A percentile compares a stretch with the other conserved stretches of the same genome.
phyloP scores from a whole-genome alignment of 805 yeast species.

The Kodamaea nitidulidarum region DNA sequence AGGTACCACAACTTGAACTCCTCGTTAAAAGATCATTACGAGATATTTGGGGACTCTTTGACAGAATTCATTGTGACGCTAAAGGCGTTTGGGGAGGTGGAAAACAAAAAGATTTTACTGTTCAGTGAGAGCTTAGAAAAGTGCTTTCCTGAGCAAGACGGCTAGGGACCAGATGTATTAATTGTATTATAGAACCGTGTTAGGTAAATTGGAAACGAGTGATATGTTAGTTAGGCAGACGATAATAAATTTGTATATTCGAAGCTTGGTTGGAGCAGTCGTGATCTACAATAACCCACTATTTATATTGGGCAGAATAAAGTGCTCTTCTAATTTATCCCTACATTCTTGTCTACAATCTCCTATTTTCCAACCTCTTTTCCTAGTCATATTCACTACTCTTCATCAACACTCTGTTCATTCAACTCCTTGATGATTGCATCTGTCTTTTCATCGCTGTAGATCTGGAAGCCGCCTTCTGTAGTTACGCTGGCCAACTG shows the following conservation, averaged over 20 bases:
- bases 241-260: too few relatives aligned
- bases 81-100: constrained; percentile 46
- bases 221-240: not conserved
- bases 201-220: too few relatives aligned
- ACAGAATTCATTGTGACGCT: constrained; percentile 45
- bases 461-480: constrained; percentile 80
- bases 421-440: constrained; percentile 74
- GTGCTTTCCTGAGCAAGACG: constrained; percentile 25
- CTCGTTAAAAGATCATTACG: constrained; percentile 40
- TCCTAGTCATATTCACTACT: not conserved
- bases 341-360: not conserved
- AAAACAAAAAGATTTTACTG: constrained; percentile 41
- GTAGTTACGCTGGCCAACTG: constrained; percentile 91
- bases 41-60: constrained; percentile 42
- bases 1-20: constrained; percentile 40
- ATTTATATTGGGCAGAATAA: not conserved
- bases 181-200: too few relatives aligned
- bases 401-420: constrained; percentile 53
- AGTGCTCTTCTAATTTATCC: not conserved
- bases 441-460: constrained; percentile 77
- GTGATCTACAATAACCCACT: too few relatives aligned
- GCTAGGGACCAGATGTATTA: too few relatives aligned
- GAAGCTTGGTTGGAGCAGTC: too few relatives aligned
- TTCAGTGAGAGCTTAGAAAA: constrained; percentile 42
- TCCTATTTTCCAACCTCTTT: too few relatives aligned